A percentile compares a stretch with the other conserved stretches of the same genome.
Conservation (phyloP, 805 yeast species). For the Metschnikowia orientalis region DNA sequence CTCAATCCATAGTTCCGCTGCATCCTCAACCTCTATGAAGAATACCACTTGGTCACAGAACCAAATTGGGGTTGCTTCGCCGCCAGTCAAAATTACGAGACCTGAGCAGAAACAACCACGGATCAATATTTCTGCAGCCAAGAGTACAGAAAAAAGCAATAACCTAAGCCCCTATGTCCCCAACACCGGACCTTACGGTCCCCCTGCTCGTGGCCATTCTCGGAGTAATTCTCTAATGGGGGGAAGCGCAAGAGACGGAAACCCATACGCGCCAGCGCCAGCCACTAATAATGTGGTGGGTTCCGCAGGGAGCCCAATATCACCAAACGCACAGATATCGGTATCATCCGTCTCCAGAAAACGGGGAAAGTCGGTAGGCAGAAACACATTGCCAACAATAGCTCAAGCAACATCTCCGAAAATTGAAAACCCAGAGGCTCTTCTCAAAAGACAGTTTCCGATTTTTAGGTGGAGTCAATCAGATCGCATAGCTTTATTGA, state of each 20-base stretch:
- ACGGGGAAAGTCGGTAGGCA: conserved; percentile 12
- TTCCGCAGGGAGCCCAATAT: no score
- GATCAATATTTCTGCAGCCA: conserved; percentile 25
- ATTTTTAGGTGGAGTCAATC: conserved; percentile 58
- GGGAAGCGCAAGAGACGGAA: conserved; percentile 35
- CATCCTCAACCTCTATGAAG: no score
- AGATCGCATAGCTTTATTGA: conserved; percentile 24
- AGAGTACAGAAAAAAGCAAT: conserved; percentile 19
- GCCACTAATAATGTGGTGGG: background rate
- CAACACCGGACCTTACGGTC: conserved; percentile 42
- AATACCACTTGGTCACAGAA: no score
- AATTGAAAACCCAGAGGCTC: conserved; percentile 48
- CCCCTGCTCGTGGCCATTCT: conserved; percentile 35
- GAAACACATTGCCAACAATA: conserved; percentile 7
- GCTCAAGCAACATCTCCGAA: conserved; percentile 11
- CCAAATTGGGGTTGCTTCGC: background rate
- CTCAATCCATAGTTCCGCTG: no score
- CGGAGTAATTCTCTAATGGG: conserved; percentile 40
- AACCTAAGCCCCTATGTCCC: conserved; percentile 41
- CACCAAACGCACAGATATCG: conserved; percentile 9
- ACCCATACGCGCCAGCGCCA: conserved; percentile 39
- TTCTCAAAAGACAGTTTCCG: conserved; percentile 66
- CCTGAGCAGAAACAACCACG: conserved; percentile 11
- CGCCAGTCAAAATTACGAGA: conserved; percentile 1
- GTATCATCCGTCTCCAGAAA: conserved; percentile 8